Base-by-base conservation (phyloP, 2,329 filamentous ascomycete genomes). In the Claviceps pazoutovae region DNA sequence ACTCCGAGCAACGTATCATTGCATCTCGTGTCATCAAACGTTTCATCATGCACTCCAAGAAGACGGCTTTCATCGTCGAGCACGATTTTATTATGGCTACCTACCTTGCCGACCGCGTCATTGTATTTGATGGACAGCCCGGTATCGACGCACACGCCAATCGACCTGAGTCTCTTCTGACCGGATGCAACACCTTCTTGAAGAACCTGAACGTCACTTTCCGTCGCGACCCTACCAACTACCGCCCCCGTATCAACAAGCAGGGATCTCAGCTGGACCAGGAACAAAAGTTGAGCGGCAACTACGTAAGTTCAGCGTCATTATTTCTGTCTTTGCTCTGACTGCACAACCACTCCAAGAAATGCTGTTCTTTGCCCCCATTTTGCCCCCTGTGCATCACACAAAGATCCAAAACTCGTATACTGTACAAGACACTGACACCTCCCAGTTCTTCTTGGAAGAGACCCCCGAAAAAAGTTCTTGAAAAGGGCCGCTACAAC, bases 41-140 rank as follows among this genome's bases (percentile, higher is more conserved):
- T 59, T 98, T 95, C 79, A 98, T 98, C 71, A 98, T 98, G 93
- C 91, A 98, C 76, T 84, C 89, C 62, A 97, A 97, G 83, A 97
- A 97, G 82, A 98, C 93, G 0, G 93, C 93, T 49, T 98, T 98
- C 69, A 83, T 98, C 60, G 91, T 98, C 67, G 93, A 98, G 82
- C 93, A 98, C 85, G 93, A 98, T 79, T 97, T 98, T 75, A 95
- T 97, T 74, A 96, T 97, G 90, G 80, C 79, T 46, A 82, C 78
- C 17, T 80, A 80, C 59, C 74, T 82, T 50, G 80, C 93, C 46
- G 94, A 98, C 65, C 87, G 93, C 59, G 93, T 98, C 68, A 98
- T 98, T 64, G 93, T 98, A 64, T 98, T 98, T 64, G 93, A 97
- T 65, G 93, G 94, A 61, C 66, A 94, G 72, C 93, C 94, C 48